Conservation (phyloP, 805 yeast species). For the Spathaspora arborariae region DNA sequence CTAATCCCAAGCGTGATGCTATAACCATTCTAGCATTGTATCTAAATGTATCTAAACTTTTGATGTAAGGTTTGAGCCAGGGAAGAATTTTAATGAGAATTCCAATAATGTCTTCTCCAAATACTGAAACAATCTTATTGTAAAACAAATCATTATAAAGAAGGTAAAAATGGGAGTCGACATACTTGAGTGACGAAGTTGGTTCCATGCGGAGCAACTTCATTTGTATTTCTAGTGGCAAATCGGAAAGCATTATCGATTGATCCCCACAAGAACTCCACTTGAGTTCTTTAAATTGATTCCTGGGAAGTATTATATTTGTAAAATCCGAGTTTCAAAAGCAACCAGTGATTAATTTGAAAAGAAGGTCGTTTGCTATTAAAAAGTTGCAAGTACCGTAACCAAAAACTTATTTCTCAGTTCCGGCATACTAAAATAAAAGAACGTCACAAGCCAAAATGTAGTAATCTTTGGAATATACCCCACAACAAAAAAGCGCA, state of each 20-base stretch:
- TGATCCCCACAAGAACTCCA: not conserved
- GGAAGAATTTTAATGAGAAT: constrained; percentile 34
- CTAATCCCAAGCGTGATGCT: constrained; percentile 23
- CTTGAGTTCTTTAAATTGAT: no score
- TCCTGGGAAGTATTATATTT: no score
- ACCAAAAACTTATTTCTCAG: not conserved
- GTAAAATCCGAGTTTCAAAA: not conserved
- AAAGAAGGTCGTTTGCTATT: not conserved
- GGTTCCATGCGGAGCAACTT: constrained; percentile 30
- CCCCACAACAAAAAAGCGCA: not conserved
- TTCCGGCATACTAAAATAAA: not conserved
- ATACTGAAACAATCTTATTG: constrained; percentile 31
- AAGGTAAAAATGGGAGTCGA: constrained; percentile 42
- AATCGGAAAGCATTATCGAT: constrained; percentile 12
- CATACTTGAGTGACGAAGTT: constrained; percentile 26
- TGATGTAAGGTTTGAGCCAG: constrained; percentile 35
- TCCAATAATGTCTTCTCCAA: constrained; percentile 33
- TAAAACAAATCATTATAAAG: constrained; percentile 49
- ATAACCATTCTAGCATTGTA: constrained; percentile 22
- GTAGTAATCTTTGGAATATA: not conserved
- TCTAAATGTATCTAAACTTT: constrained; percentile 36
- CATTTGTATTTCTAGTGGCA: constrained; percentile 45
- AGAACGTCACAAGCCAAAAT: no score
- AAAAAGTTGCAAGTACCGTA: not conserved
- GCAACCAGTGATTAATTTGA: not conserved